These are phyloP conservation scores for Colletotrichum coccodes DNA, from an alignment of 2,329 filamentous ascomycete species.

Conservation along the genomic window DNA sequence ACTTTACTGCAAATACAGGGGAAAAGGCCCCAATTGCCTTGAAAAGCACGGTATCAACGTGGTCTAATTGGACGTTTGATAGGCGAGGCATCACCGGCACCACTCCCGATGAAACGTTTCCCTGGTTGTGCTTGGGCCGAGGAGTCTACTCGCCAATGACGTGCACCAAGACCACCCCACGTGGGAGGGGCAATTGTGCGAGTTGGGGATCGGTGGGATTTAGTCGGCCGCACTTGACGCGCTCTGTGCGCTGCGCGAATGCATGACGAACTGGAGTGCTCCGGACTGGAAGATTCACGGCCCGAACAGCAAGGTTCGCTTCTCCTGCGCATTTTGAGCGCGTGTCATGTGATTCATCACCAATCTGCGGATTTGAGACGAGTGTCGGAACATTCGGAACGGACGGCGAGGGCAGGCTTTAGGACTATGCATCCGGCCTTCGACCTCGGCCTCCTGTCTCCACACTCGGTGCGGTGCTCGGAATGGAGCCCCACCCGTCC, in stretches of 20 bases:
- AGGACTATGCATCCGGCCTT: neutral
- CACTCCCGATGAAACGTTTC: constrained; percentile 23
- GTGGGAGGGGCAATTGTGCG: constrained; percentile 10
- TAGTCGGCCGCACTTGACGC: neutral
- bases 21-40: neutral
- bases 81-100: neutral
- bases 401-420: neutral
- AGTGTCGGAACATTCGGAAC: neutral
- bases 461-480: neutral
- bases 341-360: neutral
- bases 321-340: no score
- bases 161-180: constrained; percentile 8
- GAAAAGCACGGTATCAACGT: neutral
- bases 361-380: neutral
- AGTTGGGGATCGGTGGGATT: constrained; percentile 3
- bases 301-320: neutral
- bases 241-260: neutral
- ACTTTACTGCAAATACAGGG: neutral
- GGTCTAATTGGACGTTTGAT: neutral
- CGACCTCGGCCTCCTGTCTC: neutral
- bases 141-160: constrained; percentile 8
- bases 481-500: neutral
- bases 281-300: neutral
- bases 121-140: neutral
- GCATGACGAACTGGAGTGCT: neutral